phyloP scores from a whole-genome alignment of 2,329 filamentous ascomycete genomes.

The Periconia sp. region DNA sequence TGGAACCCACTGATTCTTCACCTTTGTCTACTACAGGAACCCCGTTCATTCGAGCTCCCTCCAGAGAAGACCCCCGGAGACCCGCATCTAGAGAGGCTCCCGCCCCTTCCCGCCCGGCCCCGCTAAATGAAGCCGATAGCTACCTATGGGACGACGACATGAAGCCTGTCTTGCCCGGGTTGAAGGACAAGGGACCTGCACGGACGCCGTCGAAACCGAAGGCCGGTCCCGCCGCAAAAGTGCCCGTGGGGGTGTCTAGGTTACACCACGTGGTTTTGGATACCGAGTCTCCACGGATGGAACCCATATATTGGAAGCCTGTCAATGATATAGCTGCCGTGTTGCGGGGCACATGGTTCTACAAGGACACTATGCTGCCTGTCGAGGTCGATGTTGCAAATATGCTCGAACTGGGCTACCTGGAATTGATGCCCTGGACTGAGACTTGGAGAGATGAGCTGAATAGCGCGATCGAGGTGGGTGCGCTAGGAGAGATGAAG shows the following conservation, averaged over 20 bases:
- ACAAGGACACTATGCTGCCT: constrained; percentile 90
- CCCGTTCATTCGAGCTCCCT: constrained; percentile 55
- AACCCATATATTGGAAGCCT: constrained; percentile 96
- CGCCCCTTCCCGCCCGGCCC: constrained; percentile 35
- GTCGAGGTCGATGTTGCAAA: constrained; percentile 86
- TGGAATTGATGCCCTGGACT: constrained; percentile 83
- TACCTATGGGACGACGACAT: constrained; percentile 52
- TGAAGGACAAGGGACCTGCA: constrained; percentile 31
- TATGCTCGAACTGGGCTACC: constrained; percentile 86
- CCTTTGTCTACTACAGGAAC: constrained; percentile 49
- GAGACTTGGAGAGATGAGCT: constrained; percentile 93
- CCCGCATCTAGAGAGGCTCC: constrained; percentile 20
- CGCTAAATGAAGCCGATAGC: constrained; percentile 46
- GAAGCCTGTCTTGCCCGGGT: constrained; percentile 32
- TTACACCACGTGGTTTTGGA: constrained; percentile 87
- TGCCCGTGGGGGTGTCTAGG: constrained; percentile 86
- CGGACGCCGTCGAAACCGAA: constrained; percentile 24
- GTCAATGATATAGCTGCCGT: constrained; percentile 86
- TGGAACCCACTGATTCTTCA: constrained; percentile 26
- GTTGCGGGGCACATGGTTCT: constrained; percentile 92
- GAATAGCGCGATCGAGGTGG: constrained; percentile 85
- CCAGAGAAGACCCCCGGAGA: constrained; percentile 40
- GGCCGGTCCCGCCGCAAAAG: constrained; percentile 53
- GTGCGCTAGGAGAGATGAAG: constrained; percentile 87
- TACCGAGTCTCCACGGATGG: constrained; percentile 66